These are phyloP conservation scores for Sanguinoderma infundibulare DNA, from an alignment of 1,284 basidiomycete genomes.

Conservation along the genomic window DNA sequence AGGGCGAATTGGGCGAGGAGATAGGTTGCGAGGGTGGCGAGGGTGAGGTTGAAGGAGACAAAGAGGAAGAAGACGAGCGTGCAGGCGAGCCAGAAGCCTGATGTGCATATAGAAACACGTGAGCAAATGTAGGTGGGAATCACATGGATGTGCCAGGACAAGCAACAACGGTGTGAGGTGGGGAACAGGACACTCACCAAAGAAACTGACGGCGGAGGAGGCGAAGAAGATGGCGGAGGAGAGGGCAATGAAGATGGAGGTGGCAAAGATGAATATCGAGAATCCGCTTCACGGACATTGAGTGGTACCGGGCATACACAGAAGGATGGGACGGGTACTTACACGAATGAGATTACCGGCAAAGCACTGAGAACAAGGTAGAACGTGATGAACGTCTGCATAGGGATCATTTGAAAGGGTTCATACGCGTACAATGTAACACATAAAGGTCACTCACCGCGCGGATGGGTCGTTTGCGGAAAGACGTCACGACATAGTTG, in stretches of 20 bases:
- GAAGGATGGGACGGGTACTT: neutral
- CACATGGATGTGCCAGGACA: neutral
- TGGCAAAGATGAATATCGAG: constrained; percentile 19
- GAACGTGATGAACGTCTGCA: constrained; percentile 16
- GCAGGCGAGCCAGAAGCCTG: constrained; percentile 69
- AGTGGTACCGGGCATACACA: neutral
- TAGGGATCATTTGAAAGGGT: no score
- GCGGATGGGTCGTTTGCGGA: constrained; percentile 16
- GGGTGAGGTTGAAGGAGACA: constrained; percentile 20
- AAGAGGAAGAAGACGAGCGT: constrained; percentile 68
- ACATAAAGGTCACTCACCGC: constrained; percentile 5
- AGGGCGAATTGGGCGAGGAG: constrained; percentile 14
- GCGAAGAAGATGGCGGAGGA: constrained; percentile 12
- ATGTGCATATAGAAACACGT: neutral
- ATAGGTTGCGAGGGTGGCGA: constrained; percentile 14
- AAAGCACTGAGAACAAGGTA: constrained; percentile 17
- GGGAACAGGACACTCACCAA: constrained; percentile 9
- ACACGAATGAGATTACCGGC: constrained; percentile 23
- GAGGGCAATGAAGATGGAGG: constrained; percentile 18
- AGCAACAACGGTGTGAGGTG: neutral
- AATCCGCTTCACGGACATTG: constrained; percentile 11
- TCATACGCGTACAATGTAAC: no score
- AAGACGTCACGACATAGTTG: constrained; percentile 11
- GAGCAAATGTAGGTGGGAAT: neutral
- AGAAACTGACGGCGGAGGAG: constrained; percentile 11